Percentiles rank a stretch among this genome's conserved stretches.
Evolutionary conservation across 345 rosid species (phyloP).

Genomic region (Erysimum cheiranthoides): DNA sequence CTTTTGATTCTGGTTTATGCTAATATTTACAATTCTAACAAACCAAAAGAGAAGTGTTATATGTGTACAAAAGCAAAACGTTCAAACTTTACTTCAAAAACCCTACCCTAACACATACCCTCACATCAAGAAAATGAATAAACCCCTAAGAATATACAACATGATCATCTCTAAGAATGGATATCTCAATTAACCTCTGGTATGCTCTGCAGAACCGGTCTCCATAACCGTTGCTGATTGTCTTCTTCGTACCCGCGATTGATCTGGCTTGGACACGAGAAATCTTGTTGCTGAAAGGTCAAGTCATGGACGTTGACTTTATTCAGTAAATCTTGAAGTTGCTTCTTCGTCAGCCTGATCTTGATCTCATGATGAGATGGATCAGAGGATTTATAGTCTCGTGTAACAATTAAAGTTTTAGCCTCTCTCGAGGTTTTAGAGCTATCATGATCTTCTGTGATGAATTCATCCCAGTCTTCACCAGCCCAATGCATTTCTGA

Average conservation of each 20-base stretch:
- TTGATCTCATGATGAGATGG: slow-evolving; percentile 58
- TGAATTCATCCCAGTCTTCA: slow-evolving; percentile 48
- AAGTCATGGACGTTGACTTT: slow-evolving; percentile 54
- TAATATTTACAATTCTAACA: slow-evolving; percentile 24
- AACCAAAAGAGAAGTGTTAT: neutral
- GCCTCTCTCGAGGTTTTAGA: neutral
- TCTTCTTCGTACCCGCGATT: slow-evolving; percentile 17
- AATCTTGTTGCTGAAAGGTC: slow-evolving; percentile 48
- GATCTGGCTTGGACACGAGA: slow-evolving; percentile 31
- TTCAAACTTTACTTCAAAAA: slow-evolving; percentile 3
- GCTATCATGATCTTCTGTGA: slow-evolving; percentile 16
- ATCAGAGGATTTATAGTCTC: slow-evolving; percentile 22
- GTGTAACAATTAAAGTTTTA: neutral
- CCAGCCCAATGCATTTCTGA: slow-evolving; percentile 50
- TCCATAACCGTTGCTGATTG: slow-evolving; percentile 56
- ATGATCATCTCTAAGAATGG: neutral
- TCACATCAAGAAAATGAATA: slow-evolving; percentile 19
- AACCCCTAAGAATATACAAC: slow-evolving; percentile 31
- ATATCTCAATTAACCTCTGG: slow-evolving; percentile 63
- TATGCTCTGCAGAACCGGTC: slow-evolving; percentile 71
- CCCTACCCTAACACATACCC: slow-evolving; percentile 6
- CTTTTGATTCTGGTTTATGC: slow-evolving; percentile 6
- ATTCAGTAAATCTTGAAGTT: slow-evolving; percentile 58
- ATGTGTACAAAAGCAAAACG: neutral
- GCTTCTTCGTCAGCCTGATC: slow-evolving; percentile 72